Percentiles rank a stretch among this genome's conserved stretches.
Evolutionary conservation across 2,329 filamentous ascomycete genomes (phyloP).

Genomic region (Ceratocystis huliohia): DNA sequence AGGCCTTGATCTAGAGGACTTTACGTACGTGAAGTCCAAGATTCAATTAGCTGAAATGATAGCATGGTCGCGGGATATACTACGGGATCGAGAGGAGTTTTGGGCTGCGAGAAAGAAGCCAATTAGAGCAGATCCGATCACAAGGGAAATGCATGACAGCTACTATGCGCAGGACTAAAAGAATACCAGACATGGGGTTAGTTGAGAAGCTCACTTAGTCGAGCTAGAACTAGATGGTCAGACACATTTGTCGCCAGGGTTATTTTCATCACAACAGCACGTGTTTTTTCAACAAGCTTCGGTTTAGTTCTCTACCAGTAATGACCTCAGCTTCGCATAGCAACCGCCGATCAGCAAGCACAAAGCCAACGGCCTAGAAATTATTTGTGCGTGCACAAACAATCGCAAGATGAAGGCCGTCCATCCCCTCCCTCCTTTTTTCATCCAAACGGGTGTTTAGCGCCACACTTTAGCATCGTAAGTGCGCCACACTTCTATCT

Average conservation of each 20-base stretch:
- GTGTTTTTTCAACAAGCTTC: background rate
- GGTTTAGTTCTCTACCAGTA: background rate
- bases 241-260: background rate
- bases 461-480: background rate
- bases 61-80: conserved; percentile 63
- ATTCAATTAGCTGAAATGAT: conserved; percentile 67
- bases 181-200: background rate
- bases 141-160: conserved; percentile 37
- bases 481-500: background rate
- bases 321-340: background rate
- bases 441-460: background rate
- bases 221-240: background rate
- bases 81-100: conserved; percentile 61
- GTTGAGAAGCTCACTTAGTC: background rate
- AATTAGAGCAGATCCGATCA: conserved; percentile 10
- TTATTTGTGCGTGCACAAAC: background rate
- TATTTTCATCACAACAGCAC: background rate
- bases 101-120: conserved; percentile 43
- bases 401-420: background rate
- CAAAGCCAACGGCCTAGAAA: background rate
- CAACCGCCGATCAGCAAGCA: background rate
- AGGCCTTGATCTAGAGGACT: conserved; percentile 69
- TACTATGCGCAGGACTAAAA: conserved; percentile 16
- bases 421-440: background rate
- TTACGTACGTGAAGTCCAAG: conserved; percentile 61